Evolutionary conservation across 805 yeast species (phyloP).

Genomic region (Sugiyamaella floridensis): DNA sequence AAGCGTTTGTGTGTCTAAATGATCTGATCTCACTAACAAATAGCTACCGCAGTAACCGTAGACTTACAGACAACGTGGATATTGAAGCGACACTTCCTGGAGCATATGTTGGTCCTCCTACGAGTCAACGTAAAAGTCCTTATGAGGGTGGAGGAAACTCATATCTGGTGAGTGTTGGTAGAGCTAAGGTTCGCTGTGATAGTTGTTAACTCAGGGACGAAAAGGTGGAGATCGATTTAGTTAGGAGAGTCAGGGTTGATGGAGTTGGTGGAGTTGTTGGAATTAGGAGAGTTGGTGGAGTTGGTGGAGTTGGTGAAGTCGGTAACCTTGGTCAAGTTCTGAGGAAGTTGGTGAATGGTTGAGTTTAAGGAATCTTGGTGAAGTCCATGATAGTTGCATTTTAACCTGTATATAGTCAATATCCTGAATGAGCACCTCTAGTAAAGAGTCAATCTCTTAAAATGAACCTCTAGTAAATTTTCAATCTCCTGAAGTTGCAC

Average conservation of each 20-base stretch:
- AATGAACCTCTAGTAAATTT: too few species aligned
- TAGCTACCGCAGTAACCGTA: constrained; percentile 4
- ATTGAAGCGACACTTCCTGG: constrained; percentile 25
- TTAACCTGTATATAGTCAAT: constrained; percentile 4
- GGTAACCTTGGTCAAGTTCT: too few species aligned
- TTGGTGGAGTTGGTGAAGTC: neutral
- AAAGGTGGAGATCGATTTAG: constrained; percentile 18
- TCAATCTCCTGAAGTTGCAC: too few species aligned
- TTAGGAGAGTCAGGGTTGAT: too few species aligned
- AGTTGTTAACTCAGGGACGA: constrained; percentile 15
- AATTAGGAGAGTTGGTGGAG: too few species aligned
- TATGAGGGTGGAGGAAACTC: constrained; percentile 35
- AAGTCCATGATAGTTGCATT: neutral
- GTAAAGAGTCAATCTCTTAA: too few species aligned
- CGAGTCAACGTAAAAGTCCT: constrained; percentile 27
- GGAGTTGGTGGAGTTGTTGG: neutral
- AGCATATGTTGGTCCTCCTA: constrained; percentile 26
- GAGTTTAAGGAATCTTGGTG: too few species aligned
- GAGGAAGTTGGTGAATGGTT: neutral
- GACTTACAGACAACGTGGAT: constrained; percentile 4
- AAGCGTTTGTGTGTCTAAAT: constrained; percentile 12
- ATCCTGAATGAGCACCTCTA: too few species aligned
- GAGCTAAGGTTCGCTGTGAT: neutral
- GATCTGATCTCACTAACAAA: constrained; percentile 7
- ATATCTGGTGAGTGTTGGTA: constrained; percentile 20